Base-by-base conservation (phyloP, 2,329 filamentous ascomycete genomes). In the Claviceps digitariae region DNA sequence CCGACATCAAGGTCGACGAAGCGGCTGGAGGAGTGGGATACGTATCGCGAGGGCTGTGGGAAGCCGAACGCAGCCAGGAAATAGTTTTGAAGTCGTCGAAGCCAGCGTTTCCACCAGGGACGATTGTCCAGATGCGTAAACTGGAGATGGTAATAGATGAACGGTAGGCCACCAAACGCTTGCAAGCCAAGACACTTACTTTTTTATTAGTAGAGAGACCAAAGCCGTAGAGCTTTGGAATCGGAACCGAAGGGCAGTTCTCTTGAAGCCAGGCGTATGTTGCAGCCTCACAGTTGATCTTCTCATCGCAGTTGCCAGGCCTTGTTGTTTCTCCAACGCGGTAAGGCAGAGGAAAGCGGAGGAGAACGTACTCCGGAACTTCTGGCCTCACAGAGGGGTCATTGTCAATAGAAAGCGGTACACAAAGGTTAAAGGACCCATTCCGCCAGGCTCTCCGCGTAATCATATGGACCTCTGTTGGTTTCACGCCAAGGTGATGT, bases 231-330 rank as follows among this genome's bases (percentile, higher is more conserved):
- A 63, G 54, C 27, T 55, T 52, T 38, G 61, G 60, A 45, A 63
- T 61, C 21, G 57, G 60, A 23, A 64, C 55, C 31, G 55, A 53
- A 21, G 61, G 61, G 34, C 53, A 55, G 48, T 57, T 57, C 41
- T 55, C 53, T 50, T 53, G 52, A 38, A 61, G 50, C 59, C 59
- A 61, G 13, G 52, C 54, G 23, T 61, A 60, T n/a, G 57, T 55
- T 12, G 55, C 57, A 38, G 57, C 58, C 45, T 61, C 58, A 52
- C 48, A 54, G 31, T 56, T 55, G 43, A 72, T 21, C 61, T 73
- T 73, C 59, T 73, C 69, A 46, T 74, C 67, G 13, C 63, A 64
- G 51, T 68, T 72, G 17, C 69, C 70, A 7, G 68, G 68, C 48
- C 62, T 56, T 23, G 47, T 54, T 21, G 49, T 52, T 52, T 73